Percentiles rank a stretch among this genome's conserved stretches.
phyloP scores from a whole-genome alignment of 805 yeast species.

The Saccharomyces mikatae region DNA sequence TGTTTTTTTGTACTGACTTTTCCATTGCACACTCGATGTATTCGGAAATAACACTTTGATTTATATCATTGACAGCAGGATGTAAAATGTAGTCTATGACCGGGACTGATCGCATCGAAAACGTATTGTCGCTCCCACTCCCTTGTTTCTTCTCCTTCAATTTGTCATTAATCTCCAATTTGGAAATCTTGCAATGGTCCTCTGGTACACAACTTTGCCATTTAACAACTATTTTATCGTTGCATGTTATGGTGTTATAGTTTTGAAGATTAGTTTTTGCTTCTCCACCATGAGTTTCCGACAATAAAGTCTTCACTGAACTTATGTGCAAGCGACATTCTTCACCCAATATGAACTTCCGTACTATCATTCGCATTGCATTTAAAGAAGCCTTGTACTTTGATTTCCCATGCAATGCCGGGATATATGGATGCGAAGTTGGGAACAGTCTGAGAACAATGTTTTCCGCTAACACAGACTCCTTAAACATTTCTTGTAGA shows the following conservation, averaged over 20 bases:
- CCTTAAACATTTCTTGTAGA: slow-evolving; percentile 39
- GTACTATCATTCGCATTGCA: slow-evolving; percentile 45
- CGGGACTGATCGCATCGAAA: background rate
- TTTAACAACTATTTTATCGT: slow-evolving; percentile 21
- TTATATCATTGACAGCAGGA: slow-evolving; percentile 8
- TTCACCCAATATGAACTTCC: slow-evolving; percentile 49
- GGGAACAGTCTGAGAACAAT: slow-evolving; percentile 52
- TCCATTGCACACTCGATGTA: slow-evolving; percentile 1
- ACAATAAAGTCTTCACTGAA: slow-evolving; percentile 24
- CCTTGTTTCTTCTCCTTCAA: background rate
- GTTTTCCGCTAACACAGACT: slow-evolving; percentile 36
- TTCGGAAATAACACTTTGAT: slow-evolving; percentile 1
- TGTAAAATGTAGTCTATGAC: slow-evolving; percentile 11
- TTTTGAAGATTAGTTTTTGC: background rate
- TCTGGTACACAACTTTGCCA: slow-evolving; percentile 22
- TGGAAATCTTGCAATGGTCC: slow-evolving; percentile 2
- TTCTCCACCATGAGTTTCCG: background rate
- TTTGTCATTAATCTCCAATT: background rate
- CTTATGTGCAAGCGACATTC: slow-evolving; percentile 44
- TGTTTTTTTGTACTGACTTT: background rate
- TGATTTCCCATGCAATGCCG: slow-evolving; percentile 46
- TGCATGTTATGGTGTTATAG: slow-evolving; percentile 7
- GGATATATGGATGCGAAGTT: slow-evolving; percentile 43
- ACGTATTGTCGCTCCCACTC: background rate
- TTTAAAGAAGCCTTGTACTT: slow-evolving; percentile 51